Conservation (phyloP, 345 rosid species). For the Pugionium dolabratum region DNA sequence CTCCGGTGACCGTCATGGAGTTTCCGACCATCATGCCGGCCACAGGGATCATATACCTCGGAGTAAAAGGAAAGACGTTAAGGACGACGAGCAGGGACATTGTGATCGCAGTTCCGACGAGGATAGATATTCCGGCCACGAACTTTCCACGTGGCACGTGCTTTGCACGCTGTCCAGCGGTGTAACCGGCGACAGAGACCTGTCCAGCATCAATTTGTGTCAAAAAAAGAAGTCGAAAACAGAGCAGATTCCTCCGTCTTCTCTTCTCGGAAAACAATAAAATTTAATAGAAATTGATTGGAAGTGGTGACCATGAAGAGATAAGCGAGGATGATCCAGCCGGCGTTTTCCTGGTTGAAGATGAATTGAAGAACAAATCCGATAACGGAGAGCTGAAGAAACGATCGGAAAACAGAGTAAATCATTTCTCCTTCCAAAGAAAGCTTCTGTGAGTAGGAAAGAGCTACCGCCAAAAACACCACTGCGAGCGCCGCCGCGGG, state of each 20-base stretch:
- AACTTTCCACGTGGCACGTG: constrained; percentile 77
- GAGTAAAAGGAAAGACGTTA: constrained; percentile 89
- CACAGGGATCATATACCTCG: constrained; percentile 79
- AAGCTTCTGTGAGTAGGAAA: constrained; percentile 65
- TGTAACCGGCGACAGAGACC: constrained; percentile 86
- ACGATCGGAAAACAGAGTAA: constrained; percentile 68
- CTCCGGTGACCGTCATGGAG: constrained; percentile 91
- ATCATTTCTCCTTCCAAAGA: constrained; percentile 80
- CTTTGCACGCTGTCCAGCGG: constrained; percentile 81
- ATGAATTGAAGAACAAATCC: constrained; percentile 93
- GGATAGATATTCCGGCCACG: constrained; percentile 73
- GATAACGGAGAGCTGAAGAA: constrained; percentile 80
- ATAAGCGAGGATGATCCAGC: constrained; percentile 81
- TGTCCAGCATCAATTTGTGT: not conserved
- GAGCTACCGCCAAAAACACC: constrained; percentile 63
- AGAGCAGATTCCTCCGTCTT: not conserved
- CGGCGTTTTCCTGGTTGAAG: constrained; percentile 51
- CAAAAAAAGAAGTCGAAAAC: not conserved
- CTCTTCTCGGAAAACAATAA: not conserved
- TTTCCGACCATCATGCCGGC: constrained; percentile 98
- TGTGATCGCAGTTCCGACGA: constrained; percentile 66
- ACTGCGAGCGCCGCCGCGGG: constrained; percentile 79
- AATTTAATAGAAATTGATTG: no score
- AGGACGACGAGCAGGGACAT: constrained; percentile 66
- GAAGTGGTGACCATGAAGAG: constrained; percentile 67